Base-by-base conservation (phyloP, 139 green algal genomes). In the Yamagishiella unicocca region DNA sequence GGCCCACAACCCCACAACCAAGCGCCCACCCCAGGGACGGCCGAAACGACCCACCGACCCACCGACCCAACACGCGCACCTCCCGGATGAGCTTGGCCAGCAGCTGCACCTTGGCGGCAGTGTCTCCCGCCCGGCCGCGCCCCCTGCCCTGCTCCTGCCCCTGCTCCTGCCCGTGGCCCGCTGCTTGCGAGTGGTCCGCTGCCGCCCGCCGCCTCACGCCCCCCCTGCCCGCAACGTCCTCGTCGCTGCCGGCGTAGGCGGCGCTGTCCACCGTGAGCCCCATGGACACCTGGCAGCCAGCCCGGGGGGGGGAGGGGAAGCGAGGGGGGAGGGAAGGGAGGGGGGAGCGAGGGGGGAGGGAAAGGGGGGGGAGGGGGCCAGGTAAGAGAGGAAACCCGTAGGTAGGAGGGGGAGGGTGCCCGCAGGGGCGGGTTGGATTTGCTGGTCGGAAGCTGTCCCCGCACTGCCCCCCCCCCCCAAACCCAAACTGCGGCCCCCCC, bases 161-260 rank as follows among this genome's bases (percentile, higher is more conserved):
- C 31, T 61, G 55, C 83, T 64, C 35, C 7, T 42, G 42, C 38
- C 21, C 6, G n/a, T 74, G 27, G 54, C 22, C 66, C 31, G 10
- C 12, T 58, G 50, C 12, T 58, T 58, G 12, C 17, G 50, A 58
- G 50, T 22, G 14, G 2, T 78, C 7, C 25, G 22, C 70, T 24
- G 12, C 6, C 4, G 33, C 27, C 70, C 21, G 25, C 70, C 38
- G 38, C 70, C 38, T 22, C 50, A 25, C 50, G 50, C 14, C 50
- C 50, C 14, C 50, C 50, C 50, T 58, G 50, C 70, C 70, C 12
- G 79, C 81, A 64, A 87, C 81, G 21, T 87, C 81, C 27, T 87
- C 81, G 8, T 87, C 81, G 31, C 83, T 85, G 40, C 86, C 86
- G 1, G 50, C 68, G 85, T 93, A 96, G 0, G 92, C 89, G 27